phyloP scores from a whole-genome alignment of 2,329 filamentous ascomycete species.

The Hymenoscyphus occultus region DNA sequence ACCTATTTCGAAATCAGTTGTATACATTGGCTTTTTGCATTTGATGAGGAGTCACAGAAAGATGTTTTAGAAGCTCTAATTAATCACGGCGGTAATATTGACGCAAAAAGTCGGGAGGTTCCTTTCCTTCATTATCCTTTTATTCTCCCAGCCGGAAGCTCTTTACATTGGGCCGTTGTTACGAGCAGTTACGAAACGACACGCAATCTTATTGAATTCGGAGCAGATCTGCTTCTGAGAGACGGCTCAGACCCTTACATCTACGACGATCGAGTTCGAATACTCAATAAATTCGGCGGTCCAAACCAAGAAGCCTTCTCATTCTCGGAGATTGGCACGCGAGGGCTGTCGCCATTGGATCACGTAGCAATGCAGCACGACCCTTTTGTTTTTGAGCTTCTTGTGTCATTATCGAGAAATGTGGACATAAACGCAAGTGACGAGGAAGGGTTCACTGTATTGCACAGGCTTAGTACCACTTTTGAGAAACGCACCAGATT shows the following conservation, averaged over 20 bases:
- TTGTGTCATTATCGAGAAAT: background rate
- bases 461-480: background rate
- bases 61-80: background rate
- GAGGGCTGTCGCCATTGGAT: background rate
- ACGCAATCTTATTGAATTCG: background rate
- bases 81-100: background rate
- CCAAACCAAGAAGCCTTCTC: background rate
- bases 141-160: background rate
- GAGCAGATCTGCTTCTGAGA: background rate
- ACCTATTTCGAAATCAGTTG: background rate
- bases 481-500: background rate
- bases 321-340: background rate
- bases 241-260: background rate
- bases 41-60: background rate
- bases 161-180: background rate
- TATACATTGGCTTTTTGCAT: conserved; percentile 5
- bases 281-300: background rate
- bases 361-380: background rate
- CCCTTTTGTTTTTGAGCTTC: background rate
- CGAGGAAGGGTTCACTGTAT: conserved; percentile 2
- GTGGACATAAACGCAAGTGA: background rate
- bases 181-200: background rate
- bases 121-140: conserved; percentile 6
- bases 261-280: background rate
- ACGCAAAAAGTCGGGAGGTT: background rate